Base-by-base conservation (phyloP, 768 basidiomycete species). In the Tricholoma bakamatsutake region DNA sequence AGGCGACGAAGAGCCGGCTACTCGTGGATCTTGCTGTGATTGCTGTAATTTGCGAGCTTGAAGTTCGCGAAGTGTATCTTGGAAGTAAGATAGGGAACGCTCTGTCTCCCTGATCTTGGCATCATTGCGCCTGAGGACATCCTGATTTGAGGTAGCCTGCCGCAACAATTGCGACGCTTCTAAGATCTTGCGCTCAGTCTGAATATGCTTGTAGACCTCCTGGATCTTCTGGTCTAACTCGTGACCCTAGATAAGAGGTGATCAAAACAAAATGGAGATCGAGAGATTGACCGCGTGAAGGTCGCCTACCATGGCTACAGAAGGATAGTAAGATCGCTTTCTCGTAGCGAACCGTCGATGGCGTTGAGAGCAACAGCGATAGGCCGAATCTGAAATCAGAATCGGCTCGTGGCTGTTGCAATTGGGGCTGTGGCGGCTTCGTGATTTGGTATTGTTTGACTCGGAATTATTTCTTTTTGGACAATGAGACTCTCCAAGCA, bases 181-280 rank as follows among this genome's bases (percentile, higher is more conserved):
- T 61, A 96, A 79, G 68, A 95, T 86, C 80, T 92, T 94, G 72
- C 88, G 88, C 75, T 96, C 92, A 34, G 88, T 93, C 75, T 88
- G 83, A 69, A 96, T 94, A 70, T 89, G 88, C 72, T 83, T 87
- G 75, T 87, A 83, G 65, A 94, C 85, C 71, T 93, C 90, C 70
- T 87, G 85, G 69, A 95, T 93, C 83, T 94, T 95, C 82, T 86
- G 85, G 83, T 93, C 91, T 73, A 93, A 77, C 73, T 90, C 87
- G 63, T 77, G 70, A 69, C 71, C 72, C 79, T 80, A 64, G 59
- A 68, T 69, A 57, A 56, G 24, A 48, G 33, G 49, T 51, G 27
- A 57, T 52, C 17, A 28, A 35, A 57, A 40, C 10, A 47, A 27
- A 45, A 31, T 55, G 55, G 73, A 69, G 70, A 72, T 69, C 57